Percentiles rank a stretch among this genome's conserved stretches.
These are phyloP conservation scores for Saturnispora galanensis DNA, from an alignment of 805 yeast genomes.

Conservation along the genomic window DNA sequence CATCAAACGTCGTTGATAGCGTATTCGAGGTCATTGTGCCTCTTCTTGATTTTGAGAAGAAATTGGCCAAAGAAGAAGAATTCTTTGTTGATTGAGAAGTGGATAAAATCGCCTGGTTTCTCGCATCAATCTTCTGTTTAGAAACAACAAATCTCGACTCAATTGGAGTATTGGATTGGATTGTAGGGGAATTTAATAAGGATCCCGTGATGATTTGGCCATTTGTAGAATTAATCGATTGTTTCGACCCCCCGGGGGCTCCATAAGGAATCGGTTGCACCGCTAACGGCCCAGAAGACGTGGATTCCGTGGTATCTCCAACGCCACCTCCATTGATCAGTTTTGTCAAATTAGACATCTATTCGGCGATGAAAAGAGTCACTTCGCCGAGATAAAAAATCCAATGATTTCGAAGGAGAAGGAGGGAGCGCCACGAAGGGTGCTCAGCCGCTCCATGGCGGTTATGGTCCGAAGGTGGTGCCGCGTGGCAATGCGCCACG, in stretches of 20 bases:
- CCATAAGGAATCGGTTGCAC: slow-evolving; percentile 45
- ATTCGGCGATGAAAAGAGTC: slow-evolving; percentile 10
- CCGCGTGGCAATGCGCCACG: too few relatives aligned
- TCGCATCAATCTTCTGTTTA: slow-evolving; percentile 54
- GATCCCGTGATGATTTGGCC: slow-evolving; percentile 53
- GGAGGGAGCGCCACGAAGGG: too few relatives aligned
- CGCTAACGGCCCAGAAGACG: slow-evolving; percentile 12
- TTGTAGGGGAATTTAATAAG: slow-evolving; percentile 62
- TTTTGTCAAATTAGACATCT: slow-evolving; percentile 27
- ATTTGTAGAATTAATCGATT: slow-evolving; percentile 27
- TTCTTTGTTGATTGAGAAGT: slow-evolving; percentile 22
- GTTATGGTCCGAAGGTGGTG: too few relatives aligned
- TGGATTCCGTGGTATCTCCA: slow-evolving; percentile 4
- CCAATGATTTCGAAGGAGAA: neutral
- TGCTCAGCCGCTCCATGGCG: too few relatives aligned
- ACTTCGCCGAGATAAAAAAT: too few relatives aligned
- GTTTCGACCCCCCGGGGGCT: slow-evolving; percentile 52
- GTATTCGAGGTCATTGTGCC: slow-evolving; percentile 17
- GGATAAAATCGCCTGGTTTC: slow-evolving; percentile 16
- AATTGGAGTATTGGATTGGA: slow-evolving; percentile 45
- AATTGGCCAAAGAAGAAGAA: slow-evolving; percentile 39
- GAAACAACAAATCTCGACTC: slow-evolving; percentile 83
- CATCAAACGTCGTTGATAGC: slow-evolving; percentile 15
- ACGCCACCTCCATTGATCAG: slow-evolving; percentile 21
- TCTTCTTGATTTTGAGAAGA: slow-evolving; percentile 39